Conservation (phyloP, 2,329 filamentous ascomycete species). For the Ceratocystis huliohia region DNA sequence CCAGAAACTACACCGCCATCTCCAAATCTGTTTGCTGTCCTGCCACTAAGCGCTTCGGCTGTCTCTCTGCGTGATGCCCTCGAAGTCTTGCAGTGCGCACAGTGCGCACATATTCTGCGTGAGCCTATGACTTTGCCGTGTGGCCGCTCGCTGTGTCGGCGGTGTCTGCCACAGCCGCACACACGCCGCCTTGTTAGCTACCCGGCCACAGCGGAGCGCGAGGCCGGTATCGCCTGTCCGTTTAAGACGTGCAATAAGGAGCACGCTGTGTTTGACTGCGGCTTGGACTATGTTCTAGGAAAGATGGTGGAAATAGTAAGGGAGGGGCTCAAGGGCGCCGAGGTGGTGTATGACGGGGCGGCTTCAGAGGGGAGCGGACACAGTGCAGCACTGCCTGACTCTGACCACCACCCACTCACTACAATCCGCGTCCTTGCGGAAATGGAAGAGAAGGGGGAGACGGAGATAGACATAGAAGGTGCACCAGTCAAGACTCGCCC, state of each 20-base stretch:
- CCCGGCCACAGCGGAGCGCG: slow-evolving; percentile 53
- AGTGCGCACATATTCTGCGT: slow-evolving; percentile 55
- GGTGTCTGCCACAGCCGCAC: slow-evolving; percentile 57
- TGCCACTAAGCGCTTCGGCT: not conserved
- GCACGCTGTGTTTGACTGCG: slow-evolving; percentile 67
- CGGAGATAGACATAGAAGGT: not conserved
- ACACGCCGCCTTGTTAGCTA: slow-evolving; percentile 62
- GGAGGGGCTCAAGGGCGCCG: slow-evolving; percentile 37
- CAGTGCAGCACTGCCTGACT: not conserved
- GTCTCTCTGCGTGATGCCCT: slow-evolving; percentile 7
- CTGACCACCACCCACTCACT: not conserved
- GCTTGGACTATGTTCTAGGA: slow-evolving; percentile 59
- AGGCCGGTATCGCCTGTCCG: slow-evolving; percentile 62
- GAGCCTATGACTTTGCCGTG: slow-evolving; percentile 69
- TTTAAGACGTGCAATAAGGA: slow-evolving; percentile 53
- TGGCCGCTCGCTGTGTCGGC: slow-evolving; percentile 62
- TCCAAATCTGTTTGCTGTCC: not conserved
- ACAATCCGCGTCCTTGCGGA: not conserved
- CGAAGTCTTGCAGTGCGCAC: slow-evolving; percentile 58
- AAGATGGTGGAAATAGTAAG: slow-evolving; percentile 55
- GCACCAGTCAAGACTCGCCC: not conserved
- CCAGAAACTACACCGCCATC: slow-evolving; percentile 1
- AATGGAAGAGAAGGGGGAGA: not conserved
- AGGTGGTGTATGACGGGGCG: slow-evolving; percentile 19
- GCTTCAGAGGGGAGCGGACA: not conserved